These are phyloP conservation scores for Taphrina pruni DNA, from an alignment of 1,139 yeast genomes.

Conservation along the genomic window DNA sequence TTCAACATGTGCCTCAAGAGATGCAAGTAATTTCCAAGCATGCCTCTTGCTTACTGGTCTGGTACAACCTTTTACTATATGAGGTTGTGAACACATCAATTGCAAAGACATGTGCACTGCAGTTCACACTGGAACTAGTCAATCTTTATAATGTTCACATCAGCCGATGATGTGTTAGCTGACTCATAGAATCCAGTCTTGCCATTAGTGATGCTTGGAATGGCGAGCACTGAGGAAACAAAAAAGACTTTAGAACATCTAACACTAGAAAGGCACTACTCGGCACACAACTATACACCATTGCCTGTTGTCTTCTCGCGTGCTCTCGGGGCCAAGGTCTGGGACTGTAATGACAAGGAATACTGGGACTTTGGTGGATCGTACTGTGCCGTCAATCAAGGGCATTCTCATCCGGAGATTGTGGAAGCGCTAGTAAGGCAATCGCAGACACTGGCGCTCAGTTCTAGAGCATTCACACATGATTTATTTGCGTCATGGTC, in stretches of 20 bases:
- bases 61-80: no score
- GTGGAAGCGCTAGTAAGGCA: constrained; percentile 83
- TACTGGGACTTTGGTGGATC: constrained; percentile 53
- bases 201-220: neutral
- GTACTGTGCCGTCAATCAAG: constrained; percentile 96
- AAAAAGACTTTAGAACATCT: neutral
- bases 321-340: constrained; percentile 89
- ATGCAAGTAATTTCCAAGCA: no score
- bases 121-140: no score
- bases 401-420: constrained; percentile 96
- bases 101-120: no score
- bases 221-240: neutral
- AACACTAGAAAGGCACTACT: constrained; percentile 66
- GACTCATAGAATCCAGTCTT: no score
- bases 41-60: no score
- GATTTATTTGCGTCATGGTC: constrained; percentile 90
- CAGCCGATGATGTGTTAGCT: no score
- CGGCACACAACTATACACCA: constrained; percentile 97
- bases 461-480: constrained; percentile 90
- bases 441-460: constrained; percentile 79
- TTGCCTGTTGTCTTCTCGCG: constrained; percentile 88
- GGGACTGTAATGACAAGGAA: constrained; percentile 93
- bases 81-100: no score
- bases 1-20: no score
- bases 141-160: no score